Base-by-base conservation (phyloP, 116 monocot species). In the Posidonia oceanica region DNA sequence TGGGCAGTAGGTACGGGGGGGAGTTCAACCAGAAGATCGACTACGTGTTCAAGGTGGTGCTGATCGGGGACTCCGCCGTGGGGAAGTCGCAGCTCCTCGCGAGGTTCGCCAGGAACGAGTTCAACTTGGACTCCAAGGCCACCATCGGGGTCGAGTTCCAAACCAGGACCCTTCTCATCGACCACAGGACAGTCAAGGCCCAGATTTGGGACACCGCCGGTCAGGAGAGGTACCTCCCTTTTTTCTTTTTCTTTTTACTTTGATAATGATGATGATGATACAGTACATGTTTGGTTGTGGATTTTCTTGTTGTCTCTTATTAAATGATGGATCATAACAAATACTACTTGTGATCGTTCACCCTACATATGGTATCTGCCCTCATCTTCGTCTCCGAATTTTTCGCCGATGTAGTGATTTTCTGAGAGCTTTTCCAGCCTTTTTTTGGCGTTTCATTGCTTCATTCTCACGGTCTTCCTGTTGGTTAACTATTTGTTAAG, bases 191-290 rank as follows among this genome's bases (percentile, higher is more conserved):
- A 68, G 77, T 88, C 65, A 93, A 93, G 84, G 93, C 93, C 63
- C 93, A 93, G 82, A 93, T 93, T 75, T 93, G 93, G 93, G 88
- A 93, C 68, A 93, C 93, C 22, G 93, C 93, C 57, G 93, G 93
- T 10, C 93, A 88, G 80, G 93, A 93, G 64, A 85, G 91, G 91
- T 88, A 38, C 3, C 10, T 51, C 14, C 11, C n/a, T 61, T 51
- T 58, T 21, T n/a, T 58, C 7, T 6, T 58, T 4, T 17, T 20
- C 58, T 58, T 18, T 16, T 58, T 29, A 29, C 29, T 29, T 29
- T 29, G 29, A 29, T 29, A 29, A 29, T 29, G 29, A 29, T 29
- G 29, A 29, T 29, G 29, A 29, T 29, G 29, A 29, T 1, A 29
- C 29, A 29, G 29, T 29, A 29, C 29, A 29, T 29, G 29, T 29